A percentile compares a stretch with the other conserved stretches of the same genome.
phyloP scores from a whole-genome alignment of 83 land plant genomes.

The Picea engelmannii region DNA sequence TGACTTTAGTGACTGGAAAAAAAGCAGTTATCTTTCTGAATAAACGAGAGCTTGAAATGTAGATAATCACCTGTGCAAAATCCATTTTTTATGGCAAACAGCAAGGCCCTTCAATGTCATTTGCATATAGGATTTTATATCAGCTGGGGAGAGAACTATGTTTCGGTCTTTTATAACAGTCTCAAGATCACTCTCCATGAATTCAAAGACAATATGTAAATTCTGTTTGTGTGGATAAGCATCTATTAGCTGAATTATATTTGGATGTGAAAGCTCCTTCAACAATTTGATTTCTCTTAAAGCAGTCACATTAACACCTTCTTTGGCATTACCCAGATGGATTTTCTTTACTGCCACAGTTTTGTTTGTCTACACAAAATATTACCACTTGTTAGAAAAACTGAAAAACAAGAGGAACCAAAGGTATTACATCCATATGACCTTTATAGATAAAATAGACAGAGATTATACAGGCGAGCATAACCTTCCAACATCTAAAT shows the following conservation, averaged over 20 bases:
- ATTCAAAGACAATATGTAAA: conserved; percentile 97
- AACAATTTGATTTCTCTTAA: conserved; percentile 95
- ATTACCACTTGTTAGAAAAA: conserved; percentile 1
- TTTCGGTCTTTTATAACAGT: conserved; percentile 93
- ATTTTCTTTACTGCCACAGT: conserved; percentile 98
- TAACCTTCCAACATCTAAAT: neutral
- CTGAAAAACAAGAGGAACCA: neutral
- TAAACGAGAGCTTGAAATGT: neutral
- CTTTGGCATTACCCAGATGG: conserved; percentile 90
- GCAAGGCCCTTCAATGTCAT: conserved; percentile 97
- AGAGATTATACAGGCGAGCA: neutral
- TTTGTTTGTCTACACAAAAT: conserved; percentile 66
- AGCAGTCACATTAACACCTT: conserved; percentile 96
- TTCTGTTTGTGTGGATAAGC: conserved; percentile 97
- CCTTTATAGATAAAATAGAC: neutral
- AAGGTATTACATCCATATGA: neutral
- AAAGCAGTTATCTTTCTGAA: neutral
- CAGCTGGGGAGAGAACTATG: conserved; percentile 90
- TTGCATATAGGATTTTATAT: conserved; percentile 92
- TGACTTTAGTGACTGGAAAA: neutral
- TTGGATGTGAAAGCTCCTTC: conserved; percentile 90
- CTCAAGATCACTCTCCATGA: conserved; percentile 98
- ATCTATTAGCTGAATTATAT: conserved; percentile 93
- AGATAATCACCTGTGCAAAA: conserved; percentile 77
- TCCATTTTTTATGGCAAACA: conserved; percentile 97